Evolutionary conservation across 306 rosid species (phyloP), one percentile per base, ranked within the genome.

Genomic region (Pterocarpus macrocarpus): DNA sequence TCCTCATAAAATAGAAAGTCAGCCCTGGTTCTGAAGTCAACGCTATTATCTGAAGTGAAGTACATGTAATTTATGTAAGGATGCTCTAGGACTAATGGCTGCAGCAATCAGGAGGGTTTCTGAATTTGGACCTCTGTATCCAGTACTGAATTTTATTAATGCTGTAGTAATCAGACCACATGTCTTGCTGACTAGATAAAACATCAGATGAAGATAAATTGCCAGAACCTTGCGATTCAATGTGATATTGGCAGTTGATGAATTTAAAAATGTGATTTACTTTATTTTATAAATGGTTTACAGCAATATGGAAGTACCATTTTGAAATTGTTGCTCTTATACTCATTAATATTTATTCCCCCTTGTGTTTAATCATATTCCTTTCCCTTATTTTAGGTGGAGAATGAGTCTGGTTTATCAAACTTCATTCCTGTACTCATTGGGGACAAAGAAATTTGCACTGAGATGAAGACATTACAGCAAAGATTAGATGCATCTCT

Each of bases 341-440:
- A 14, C 65, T 22, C 16, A 4, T 49, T 82, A 75, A 55, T 16
- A 39, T 66, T 14, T 47, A 69, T 58, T 56, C 11, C 39, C 39
- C 44, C 33, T 76, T 14, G 8, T 66, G 39, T 76, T 76, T 71
- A 45, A 45, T 80, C 47, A 41, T 71, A 35, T 71, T 28, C 16
- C 33, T 64, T 72, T 45, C 63, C 64, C 59, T 44, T 82, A 34
- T 65, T 89, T 71, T 85, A 96, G 99, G 97, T 96, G 81, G 99
- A 96, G 89, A 96, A 96, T 79, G 97, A 96, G 77, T 90, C 88
- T 85, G 99, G 99, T 82, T 78, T 96, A 75, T 96, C 99, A 2
- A 96, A 96, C 86, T 92, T 96, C 77, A 84, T 96, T 66, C 98
- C 99, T 5, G 81, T 96, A 69, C 94, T 96, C 56, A 77, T 96